Percentiles rank a stretch among this genome's conserved stretches.
These are phyloP conservation scores for Seiridium unicorne DNA, from an alignment of 2,329 filamentous ascomycete genomes.

Conservation along the genomic window DNA sequence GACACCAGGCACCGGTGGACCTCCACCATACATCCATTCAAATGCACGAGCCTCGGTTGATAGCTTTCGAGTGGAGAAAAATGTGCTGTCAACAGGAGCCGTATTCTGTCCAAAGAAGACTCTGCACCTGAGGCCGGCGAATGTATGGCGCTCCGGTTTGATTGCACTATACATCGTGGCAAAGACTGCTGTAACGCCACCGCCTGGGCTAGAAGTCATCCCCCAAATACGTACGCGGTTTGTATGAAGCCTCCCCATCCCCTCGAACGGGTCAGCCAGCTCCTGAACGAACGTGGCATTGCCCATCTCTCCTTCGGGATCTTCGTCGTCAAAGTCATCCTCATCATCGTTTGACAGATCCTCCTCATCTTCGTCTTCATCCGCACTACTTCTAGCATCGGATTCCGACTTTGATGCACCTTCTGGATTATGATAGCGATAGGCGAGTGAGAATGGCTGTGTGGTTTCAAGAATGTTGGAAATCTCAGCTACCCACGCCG, in stretches of 20 bases:
- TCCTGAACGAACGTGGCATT: conserved; percentile 16
- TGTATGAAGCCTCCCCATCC: conserved; percentile 42
- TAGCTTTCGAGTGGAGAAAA: conserved; percentile 22
- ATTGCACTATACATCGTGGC: conserved; percentile 47
- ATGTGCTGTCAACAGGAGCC: conserved; percentile 7
- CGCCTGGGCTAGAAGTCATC: conserved; percentile 49
- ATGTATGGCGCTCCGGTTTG: conserved; percentile 41
- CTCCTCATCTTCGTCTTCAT: conserved; percentile 21
- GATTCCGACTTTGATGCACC: conserved; percentile 30
- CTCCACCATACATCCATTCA: conserved; percentile 60
- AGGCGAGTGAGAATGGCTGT: conserved; percentile 44
- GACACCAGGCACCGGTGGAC: conserved; percentile 42
- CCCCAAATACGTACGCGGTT: conserved; percentile 54
- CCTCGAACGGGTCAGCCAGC: conserved; percentile 21
- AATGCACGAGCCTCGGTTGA: conserved; percentile 56
- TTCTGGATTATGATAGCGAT: conserved; percentile 19
- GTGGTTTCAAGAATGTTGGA: conserved; percentile 40
- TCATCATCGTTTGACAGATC: conserved; percentile 20
- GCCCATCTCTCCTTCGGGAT: conserved; percentile 18
- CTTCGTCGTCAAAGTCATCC: conserved; percentile 29
- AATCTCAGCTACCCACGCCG: conserved; percentile 49
- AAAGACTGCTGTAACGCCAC: conserved; percentile 49
- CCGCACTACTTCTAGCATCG: conserved; percentile 27
- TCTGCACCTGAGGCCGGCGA: conserved; percentile 33
- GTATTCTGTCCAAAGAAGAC: conserved; percentile 32